phyloP scores from a whole-genome alignment of 768 basidiomycete genomes.

The Russula lepida region DNA sequence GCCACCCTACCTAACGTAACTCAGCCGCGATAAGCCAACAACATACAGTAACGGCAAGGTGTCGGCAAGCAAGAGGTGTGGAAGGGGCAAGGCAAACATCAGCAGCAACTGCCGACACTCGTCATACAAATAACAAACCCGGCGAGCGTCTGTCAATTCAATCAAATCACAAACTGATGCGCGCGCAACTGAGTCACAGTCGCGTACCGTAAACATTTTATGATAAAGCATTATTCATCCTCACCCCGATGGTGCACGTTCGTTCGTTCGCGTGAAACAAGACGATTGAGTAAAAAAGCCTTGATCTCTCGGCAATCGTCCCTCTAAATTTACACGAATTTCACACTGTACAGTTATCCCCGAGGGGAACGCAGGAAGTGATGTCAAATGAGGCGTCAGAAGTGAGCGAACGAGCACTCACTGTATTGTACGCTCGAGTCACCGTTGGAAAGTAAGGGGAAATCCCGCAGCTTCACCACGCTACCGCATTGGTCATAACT shows the following conservation, averaged over 20 bases:
- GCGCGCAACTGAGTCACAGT: not conserved
- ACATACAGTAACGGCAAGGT: not conserved
- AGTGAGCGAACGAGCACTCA: too few relatives aligned
- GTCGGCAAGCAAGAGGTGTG: not conserved
- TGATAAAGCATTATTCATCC: not conserved
- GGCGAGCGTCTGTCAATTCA: too few relatives aligned
- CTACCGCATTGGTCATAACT: too few relatives aligned
- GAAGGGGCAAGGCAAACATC: not conserved
- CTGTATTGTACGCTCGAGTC: too few relatives aligned
- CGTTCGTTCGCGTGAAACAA: not conserved
- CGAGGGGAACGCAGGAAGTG: not conserved
- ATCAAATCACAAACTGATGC: not conserved
- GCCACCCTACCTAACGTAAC: not conserved
- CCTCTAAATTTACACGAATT: not conserved
- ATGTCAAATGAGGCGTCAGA: not conserved
- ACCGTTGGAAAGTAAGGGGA: too few relatives aligned
- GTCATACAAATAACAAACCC: not conserved
- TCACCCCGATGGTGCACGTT: not conserved
- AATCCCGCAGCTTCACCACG: too few relatives aligned
- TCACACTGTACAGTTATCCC: not conserved
- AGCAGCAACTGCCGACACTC: not conserved
- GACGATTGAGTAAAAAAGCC: not conserved
- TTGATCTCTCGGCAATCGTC: not conserved
- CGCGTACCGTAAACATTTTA: too few relatives aligned
- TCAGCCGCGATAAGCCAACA: not conserved